A percentile compares a stretch with the other conserved stretches of the same genome.
Conservation (phyloP, 2,329 filamentous ascomycete genomes). For the Spiromastix sp. region DNA sequence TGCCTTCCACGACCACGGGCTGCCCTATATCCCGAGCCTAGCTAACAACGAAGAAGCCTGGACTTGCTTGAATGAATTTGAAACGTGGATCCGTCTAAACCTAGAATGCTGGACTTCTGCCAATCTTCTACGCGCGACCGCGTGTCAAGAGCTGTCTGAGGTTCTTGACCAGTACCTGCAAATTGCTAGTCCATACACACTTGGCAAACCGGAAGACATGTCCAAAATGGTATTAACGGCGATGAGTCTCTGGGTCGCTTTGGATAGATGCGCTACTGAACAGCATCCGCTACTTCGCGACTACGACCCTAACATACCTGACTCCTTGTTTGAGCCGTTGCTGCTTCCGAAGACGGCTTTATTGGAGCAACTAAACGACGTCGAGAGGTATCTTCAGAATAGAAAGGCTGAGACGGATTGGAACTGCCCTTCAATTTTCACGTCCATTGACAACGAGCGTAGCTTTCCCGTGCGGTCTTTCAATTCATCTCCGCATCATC, state of each 20-base stretch:
- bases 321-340: constrained; percentile 31
- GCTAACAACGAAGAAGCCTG: background rate
- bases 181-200: background rate
- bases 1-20: background rate
- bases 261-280: constrained; percentile 37
- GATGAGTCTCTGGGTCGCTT: constrained; percentile 49
- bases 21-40: background rate
- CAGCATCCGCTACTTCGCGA: constrained; percentile 32
- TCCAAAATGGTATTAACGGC: constrained; percentile 48
- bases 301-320: constrained; percentile 38
- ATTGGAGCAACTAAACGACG: constrained; percentile 33
- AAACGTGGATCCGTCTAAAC: constrained; percentile 1
- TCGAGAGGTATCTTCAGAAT: constrained; percentile 39
- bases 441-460: constrained; percentile 19
- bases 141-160: background rate
- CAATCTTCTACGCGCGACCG: background rate
- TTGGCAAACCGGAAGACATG: constrained; percentile 29
- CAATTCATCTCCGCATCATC: constrained; percentile 31
- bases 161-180: background rate
- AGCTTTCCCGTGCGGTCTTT: constrained; percentile 43
- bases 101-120: background rate
- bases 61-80: background rate
- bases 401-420: constrained; percentile 17
- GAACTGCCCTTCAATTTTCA: constrained; percentile 27
- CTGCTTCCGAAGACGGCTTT: constrained; percentile 35